Conservation (phyloP, 2,329 filamentous ascomycete species). For the Fusarium sp. region DNA sequence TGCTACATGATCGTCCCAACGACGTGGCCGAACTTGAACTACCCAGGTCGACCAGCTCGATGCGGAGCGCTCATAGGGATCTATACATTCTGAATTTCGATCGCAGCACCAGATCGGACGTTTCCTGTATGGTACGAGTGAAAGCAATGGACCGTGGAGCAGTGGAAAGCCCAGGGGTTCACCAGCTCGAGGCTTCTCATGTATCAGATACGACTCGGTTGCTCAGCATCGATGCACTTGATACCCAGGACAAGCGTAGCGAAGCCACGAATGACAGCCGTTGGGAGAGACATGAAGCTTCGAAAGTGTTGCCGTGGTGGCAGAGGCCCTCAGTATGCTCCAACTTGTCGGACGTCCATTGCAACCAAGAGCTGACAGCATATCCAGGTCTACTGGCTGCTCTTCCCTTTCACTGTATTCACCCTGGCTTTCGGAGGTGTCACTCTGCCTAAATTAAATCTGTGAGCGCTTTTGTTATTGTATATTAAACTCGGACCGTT, state of each 20-base stretch:
- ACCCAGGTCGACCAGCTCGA: neutral
- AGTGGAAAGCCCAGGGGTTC: neutral
- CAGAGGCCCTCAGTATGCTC: neutral
- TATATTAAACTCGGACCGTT: too few species aligned
- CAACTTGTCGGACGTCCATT: neutral
- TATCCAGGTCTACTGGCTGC: neutral
- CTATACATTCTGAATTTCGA: neutral
- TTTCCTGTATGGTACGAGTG: neutral
- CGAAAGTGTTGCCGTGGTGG: neutral
- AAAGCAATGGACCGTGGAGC: neutral
- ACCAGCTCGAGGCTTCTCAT: neutral
- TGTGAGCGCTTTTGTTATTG: neutral
- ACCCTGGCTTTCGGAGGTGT: neutral
- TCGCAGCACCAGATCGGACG: neutral
- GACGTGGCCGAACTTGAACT: too few species aligned
- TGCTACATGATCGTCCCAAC: neutral
- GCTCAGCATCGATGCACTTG: neutral
- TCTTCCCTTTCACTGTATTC: neutral
- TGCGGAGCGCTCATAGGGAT: neutral
- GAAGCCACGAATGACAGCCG: neutral
- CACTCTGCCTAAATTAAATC: neutral
- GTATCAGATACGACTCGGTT: neutral
- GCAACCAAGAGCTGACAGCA: neutral
- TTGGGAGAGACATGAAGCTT: neutral
- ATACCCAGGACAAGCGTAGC: neutral